These are phyloP conservation scores for Pulveroboletus frians DNA, from an alignment of 768 basidiomycete species.

Conservation along the genomic window DNA sequence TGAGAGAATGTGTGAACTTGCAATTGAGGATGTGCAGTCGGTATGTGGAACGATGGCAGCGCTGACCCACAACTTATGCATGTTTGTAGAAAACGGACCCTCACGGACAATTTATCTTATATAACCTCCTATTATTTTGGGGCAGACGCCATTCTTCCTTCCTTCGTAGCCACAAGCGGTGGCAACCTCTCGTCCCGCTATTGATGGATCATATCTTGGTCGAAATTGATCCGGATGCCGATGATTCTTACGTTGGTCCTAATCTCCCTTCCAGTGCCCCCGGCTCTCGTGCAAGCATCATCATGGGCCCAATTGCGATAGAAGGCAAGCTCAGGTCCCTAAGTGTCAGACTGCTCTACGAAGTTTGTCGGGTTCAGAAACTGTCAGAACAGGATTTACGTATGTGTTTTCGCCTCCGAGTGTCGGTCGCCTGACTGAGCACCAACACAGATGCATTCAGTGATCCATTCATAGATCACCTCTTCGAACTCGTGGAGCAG, in stretches of 20 bases:
- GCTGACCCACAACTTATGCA: slow-evolving; percentile 2
- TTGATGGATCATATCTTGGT: slow-evolving; percentile 82
- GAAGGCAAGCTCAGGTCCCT: slow-evolving; percentile 77
- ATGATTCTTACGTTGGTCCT: slow-evolving; percentile 49
- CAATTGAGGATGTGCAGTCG: slow-evolving; percentile 61
- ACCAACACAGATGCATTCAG: slow-evolving; percentile 61
- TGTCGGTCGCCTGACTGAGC: slow-evolving; percentile 8
- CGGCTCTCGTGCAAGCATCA: slow-evolving; percentile 36
- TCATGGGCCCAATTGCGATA: slow-evolving; percentile 55
- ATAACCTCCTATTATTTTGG: slow-evolving; percentile 68
- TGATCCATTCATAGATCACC: slow-evolving; percentile 78
- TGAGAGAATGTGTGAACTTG: slow-evolving; percentile 82
- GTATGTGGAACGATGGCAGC: slow-evolving; percentile 38
- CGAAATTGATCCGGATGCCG: slow-evolving; percentile 74
- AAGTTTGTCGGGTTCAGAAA: slow-evolving; percentile 89
- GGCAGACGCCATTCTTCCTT: slow-evolving; percentile 66
- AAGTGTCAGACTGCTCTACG: slow-evolving; percentile 75
- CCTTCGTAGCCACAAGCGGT: slow-evolving; percentile 76
- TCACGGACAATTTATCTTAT: slow-evolving; percentile 74
- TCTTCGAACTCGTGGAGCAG: slow-evolving; percentile 92
- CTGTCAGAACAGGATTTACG: slow-evolving; percentile 73
- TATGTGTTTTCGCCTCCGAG: slow-evolving; percentile 34
- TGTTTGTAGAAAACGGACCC: slow-evolving; percentile 71
- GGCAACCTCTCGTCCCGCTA: slow-evolving; percentile 75
- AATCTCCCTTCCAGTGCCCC: slow-evolving; percentile 27